Base-by-base conservation (phyloP, 495 filamentous ascomycete species). In the Penicillium atrosanguineum region DNA sequence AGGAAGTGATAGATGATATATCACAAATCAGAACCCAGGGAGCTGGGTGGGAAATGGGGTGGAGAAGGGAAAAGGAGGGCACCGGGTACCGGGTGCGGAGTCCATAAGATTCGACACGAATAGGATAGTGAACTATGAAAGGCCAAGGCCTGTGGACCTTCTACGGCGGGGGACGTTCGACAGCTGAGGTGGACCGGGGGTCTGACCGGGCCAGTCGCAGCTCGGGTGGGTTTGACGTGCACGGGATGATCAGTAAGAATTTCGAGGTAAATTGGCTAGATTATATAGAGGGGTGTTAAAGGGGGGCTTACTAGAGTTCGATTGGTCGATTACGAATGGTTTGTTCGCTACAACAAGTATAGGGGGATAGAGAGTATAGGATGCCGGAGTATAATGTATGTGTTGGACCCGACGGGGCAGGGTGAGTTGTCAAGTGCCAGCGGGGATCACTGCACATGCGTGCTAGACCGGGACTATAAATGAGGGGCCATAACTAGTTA, bases 1-100 rank as follows among this genome's bases (percentile, higher is more conserved):
- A n/a, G 41, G 31, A 39, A 26, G 47, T 36, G 26, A 51, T 43
- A 46, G 39, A 49, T 44, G 47, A 23, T 29, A 56, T 46, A 14
- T 44, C 11, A 29, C 25, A 29, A 41, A 47, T 34, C 31, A 34
- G 21, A 44, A 44, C 25, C 42, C 42, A 34, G 38, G 38, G 38
- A 40, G 38, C 39, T 38, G 31, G 31, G 31, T 39, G 26, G 12
- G n/a, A 34, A 20, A 26, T 9, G 14, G 39, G 48, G 42, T 38
- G 40, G 12, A 31, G 15, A 39, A 47, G 15, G 5, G 37, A 43
- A 47, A 29, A 48, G 21, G 41, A n/a, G 12, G 20, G n/a, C n/a
- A n/a, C n/a, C n/a, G n/a, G 23, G 34, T 3, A 37, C 11, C 9
- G 34, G n/a, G 37, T 39, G 37, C 37, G 38, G 38, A 40, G 38